phyloP scores from a whole-genome alignment of 768 basidiomycete species.

The Paxillus rubicundulus region DNA sequence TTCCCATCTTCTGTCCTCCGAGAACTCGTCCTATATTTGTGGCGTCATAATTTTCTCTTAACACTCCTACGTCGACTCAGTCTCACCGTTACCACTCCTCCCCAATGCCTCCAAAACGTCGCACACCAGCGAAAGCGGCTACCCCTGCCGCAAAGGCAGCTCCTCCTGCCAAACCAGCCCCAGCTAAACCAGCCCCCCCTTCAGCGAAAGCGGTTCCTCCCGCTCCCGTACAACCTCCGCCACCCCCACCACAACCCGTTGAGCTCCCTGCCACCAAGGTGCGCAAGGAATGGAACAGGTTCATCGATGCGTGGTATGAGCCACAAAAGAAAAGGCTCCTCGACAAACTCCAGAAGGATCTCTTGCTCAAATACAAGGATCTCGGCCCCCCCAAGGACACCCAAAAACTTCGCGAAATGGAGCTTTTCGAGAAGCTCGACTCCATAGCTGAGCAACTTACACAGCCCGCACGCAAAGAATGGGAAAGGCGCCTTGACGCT shows the following conservation, averaged over 20 bases:
- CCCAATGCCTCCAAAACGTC: constrained; percentile 33
- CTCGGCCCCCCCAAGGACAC: constrained; percentile 23
- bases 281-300: constrained; percentile 30
- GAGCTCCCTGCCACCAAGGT: constrained; percentile 25
- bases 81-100: neutral
- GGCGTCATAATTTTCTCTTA: constrained; percentile 14
- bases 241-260: constrained; percentile 17
- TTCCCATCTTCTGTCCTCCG: constrained; percentile 14
- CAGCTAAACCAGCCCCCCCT: constrained; percentile 7
- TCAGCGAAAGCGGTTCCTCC: constrained; percentile 11
- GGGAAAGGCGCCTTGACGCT: constrained; percentile 32
- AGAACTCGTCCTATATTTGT: constrained; percentile 6
- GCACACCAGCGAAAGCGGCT: constrained; percentile 16
- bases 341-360: constrained; percentile 31
- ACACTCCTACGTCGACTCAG: neutral
- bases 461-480: constrained; percentile 31
- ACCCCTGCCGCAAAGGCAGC: constrained; percentile 9
- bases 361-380: constrained; percentile 31
- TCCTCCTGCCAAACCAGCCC: constrained; percentile 2
- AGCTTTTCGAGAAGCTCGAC: constrained; percentile 25
- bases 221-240: neutral
- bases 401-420: constrained; percentile 28
- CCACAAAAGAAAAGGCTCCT: constrained; percentile 27
- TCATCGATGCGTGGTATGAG: constrained; percentile 29
- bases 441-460: constrained; percentile 22